These are phyloP conservation scores for Citrus maxima DNA, from an alignment of 345 rosid genomes.

Conservation along the genomic window DNA sequence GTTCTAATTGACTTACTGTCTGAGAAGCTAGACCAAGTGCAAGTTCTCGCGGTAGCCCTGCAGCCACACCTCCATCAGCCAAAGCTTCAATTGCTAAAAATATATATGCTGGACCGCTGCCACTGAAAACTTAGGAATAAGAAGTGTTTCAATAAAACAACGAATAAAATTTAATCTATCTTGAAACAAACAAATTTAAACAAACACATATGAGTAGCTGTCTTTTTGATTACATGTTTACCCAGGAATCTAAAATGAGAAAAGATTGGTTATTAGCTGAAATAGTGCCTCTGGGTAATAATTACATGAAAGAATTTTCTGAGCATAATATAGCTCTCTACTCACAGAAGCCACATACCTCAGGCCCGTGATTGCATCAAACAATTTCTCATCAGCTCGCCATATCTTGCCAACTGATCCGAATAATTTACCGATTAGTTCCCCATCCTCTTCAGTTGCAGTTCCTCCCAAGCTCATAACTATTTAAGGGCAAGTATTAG, in stretches of 20 bases:
- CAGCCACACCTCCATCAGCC: constrained; percentile 98
- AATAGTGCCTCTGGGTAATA: neutral
- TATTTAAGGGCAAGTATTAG: constrained; percentile 20
- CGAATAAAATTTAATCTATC: neutral
- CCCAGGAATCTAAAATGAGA: neutral
- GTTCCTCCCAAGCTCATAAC: constrained; percentile 81
- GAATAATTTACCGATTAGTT: constrained; percentile 61
- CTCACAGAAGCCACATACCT: constrained; percentile 43
- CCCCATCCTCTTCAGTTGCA: constrained; percentile 76
- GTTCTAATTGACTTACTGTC: constrained; percentile 45
- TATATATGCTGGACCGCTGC: constrained; percentile 92
- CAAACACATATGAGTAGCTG: neutral
- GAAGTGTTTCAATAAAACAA: neutral
- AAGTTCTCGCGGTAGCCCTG: constrained; percentile 91
- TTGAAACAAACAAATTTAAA: neutral
- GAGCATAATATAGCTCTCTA: neutral
- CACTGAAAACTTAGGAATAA: constrained; percentile 44
- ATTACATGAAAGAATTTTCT: neutral
- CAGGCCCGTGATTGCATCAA: constrained; percentile 90
- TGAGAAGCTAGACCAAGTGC: constrained; percentile 83
- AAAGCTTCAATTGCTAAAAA: constrained; percentile 91
- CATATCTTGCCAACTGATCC: constrained; percentile 82
- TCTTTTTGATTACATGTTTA: neutral
- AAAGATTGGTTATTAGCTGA: neutral
- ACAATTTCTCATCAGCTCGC: constrained; percentile 81